Evolutionary conservation across 257 asterid genomes (phyloP).

Genomic region (Gentiana dahurica): DNA sequence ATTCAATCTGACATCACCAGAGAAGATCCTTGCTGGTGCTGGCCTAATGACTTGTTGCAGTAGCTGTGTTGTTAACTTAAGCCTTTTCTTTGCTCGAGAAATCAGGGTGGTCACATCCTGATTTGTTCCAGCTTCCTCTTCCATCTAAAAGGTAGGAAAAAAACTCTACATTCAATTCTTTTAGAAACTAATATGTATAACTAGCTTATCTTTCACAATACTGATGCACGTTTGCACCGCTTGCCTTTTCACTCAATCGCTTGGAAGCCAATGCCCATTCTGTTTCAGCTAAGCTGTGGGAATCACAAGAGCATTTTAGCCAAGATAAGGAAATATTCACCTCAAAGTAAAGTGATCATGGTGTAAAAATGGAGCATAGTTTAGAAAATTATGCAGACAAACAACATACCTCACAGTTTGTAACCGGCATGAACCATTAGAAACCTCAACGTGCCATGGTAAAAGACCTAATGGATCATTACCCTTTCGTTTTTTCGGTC

Average conservation of each 20-base stretch:
- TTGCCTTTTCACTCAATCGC: slow-evolving; percentile 48
- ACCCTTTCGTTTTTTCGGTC: slow-evolving; percentile 48
- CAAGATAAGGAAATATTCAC: slow-evolving; percentile 2
- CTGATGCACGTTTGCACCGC: neutral
- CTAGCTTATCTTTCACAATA: too few species aligned
- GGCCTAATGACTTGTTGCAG: slow-evolving; percentile 61
- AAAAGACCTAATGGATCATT: slow-evolving; percentile 21
- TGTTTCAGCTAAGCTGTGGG: slow-evolving; percentile 36
- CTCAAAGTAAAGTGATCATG: too few species aligned
- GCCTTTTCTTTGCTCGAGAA: slow-evolving; percentile 56
- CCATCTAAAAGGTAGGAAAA: slow-evolving; percentile 25
- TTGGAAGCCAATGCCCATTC: slow-evolving; percentile 52
- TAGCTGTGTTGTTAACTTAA: slow-evolving; percentile 42
- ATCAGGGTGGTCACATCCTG: slow-evolving; percentile 26
- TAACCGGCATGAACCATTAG: slow-evolving; percentile 15
- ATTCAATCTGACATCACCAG: slow-evolving; percentile 38
- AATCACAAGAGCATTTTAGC: slow-evolving; percentile 9
- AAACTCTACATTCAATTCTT: too few species aligned
- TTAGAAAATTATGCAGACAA: neutral
- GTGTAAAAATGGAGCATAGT: neutral
- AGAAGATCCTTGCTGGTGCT: slow-evolving; percentile 30
- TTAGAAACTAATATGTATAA: too few species aligned
- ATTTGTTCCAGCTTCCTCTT: slow-evolving; percentile 23
- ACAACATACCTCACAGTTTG: slow-evolving; percentile 40
- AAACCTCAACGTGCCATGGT: slow-evolving; percentile 74